Base-by-base conservation (phyloP, 768 basidiomycete genomes). In the Pleurotus platypus region DNA sequence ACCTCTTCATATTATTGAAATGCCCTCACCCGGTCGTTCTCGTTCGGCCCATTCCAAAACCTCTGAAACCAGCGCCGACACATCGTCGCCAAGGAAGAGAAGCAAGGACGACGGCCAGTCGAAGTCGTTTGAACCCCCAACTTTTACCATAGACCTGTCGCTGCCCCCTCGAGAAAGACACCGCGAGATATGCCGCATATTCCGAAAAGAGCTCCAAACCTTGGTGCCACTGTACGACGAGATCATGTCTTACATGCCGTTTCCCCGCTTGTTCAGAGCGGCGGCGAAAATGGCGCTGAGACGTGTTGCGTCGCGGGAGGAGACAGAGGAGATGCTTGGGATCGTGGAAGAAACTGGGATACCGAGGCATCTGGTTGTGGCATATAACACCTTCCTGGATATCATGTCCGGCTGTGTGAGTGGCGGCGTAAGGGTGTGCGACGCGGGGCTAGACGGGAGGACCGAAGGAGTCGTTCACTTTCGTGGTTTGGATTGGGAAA, bases 371-470 rank as follows among this genome's bases (percentile, higher is more conserved):
- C 61, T 73, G 8, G 69, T 72, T 2, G 70, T 76, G 5, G 75
- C 73, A 18, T 73, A 68, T 57, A 75, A 74, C 61, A 74, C 73
- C 2, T 73, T 76, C 46, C 58, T 76, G 53, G 73, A 76, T 56
- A 42, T 72, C 7, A 61, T 76, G 57, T 70, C 69, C 22, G 75
- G 72, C 2, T 76, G 75, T 61, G 67, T 69, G 35, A 75, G 75
- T 58, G 73, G 73, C 1, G 73, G 72, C 11, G 70, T 65, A 11
- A 61, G 59, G 39, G 68, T 68, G 5, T 51, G 20, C 2, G 66
- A 65, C 50, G 64, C 64, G 4, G 64, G 58, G 9, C 18, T 22
- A 13, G 57, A 56, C n/a, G 55, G 58, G 5, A 53, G 39, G 35
- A 58, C 48, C 8, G 57, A 50, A 16, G 63, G 64, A 38, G 68